Percentiles rank a stretch among this genome's conserved stretches.
Evolutionary conservation across 345 rosid genomes (phyloP).

Genomic region (Aquilaria yunnanensis): DNA sequence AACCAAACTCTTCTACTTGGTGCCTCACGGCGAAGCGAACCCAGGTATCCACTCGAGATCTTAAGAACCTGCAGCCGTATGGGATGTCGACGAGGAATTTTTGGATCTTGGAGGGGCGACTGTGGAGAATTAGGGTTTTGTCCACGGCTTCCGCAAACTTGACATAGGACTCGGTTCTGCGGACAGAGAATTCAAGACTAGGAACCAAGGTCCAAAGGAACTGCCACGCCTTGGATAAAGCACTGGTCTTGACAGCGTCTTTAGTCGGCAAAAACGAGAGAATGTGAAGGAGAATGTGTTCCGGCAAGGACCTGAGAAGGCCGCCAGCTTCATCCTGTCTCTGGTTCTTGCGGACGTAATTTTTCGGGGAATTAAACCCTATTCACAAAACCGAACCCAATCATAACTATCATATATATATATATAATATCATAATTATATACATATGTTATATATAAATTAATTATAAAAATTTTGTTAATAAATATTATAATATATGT

Average conservation of each 20-base stretch:
- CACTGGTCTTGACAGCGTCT: constrained; percentile 8
- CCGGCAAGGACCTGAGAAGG: constrained; percentile 12
- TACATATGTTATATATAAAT: too few relatives aligned
- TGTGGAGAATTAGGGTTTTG: neutral
- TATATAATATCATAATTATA: too few relatives aligned
- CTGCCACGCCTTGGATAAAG: constrained; percentile 10
- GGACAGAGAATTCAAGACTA: neutral
- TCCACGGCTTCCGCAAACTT: neutral
- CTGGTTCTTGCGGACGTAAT: too few relatives aligned
- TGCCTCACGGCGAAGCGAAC: constrained; percentile 2
- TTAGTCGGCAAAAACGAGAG: constrained; percentile 7
- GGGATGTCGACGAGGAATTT: neutral
- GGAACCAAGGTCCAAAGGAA: constrained; percentile 8
- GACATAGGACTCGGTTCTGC: too few relatives aligned
- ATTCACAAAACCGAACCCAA: too few relatives aligned
- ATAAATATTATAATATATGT: too few relatives aligned
- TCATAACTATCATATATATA: too few relatives aligned
- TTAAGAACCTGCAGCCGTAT: neutral
- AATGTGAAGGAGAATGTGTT: constrained; percentile 2
- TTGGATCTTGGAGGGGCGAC: neutral
- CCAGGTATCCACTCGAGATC: neutral
- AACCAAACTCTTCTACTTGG: constrained; percentile 1
- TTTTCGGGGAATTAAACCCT: too few relatives aligned
- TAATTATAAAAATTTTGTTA: too few relatives aligned
- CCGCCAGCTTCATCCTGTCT: neutral